Percentiles rank a stretch among this genome's conserved stretches.
phyloP scores from a whole-genome alignment of 2,329 filamentous ascomycete species.

The Dactylellina parvicollis region DNA sequence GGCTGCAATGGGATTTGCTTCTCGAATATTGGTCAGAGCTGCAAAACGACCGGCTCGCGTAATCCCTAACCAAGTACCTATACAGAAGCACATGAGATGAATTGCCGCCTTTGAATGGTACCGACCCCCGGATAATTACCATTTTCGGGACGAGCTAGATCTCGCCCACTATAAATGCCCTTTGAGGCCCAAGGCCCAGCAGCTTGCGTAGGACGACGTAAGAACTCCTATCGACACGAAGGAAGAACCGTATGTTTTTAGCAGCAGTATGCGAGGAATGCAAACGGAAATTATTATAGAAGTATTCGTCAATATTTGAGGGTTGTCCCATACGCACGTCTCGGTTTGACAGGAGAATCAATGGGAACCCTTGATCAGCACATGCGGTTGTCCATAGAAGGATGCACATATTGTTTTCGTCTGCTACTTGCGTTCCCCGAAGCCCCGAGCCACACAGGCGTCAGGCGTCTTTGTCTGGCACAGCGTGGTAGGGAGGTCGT shows the following conservation, averaged over 20 bases:
- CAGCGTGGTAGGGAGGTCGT: no score
- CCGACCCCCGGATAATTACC: background rate
- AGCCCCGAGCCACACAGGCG: no score
- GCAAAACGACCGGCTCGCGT: constrained; percentile 70
- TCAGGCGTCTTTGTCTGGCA: no score
- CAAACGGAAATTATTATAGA: no score
- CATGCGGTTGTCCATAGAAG: constrained; percentile 78
- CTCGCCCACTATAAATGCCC: constrained; percentile 33
- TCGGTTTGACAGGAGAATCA: constrained; percentile 80
- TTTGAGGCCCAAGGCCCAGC: constrained; percentile 36
- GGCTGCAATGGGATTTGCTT: constrained; percentile 66
- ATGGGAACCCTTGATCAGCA: constrained; percentile 70
- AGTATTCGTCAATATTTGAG: no score
- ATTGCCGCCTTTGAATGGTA: no score
- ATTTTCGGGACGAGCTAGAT: constrained; percentile 40
- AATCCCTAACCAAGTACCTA: constrained; percentile 74
- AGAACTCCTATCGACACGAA: constrained; percentile 26
- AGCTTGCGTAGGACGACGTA: constrained; percentile 47
- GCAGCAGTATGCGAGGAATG: no score
- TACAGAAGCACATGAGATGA: no score
- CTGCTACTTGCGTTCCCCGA: no score
- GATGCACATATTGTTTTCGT: constrained; percentile 77
- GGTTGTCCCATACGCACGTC: constrained; percentile 68
- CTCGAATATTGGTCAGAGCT: constrained; percentile 74
- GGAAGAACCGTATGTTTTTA: no score